A percentile compares a stretch with the other conserved stretches of the same genome.
Evolutionary conservation across 2,329 filamentous ascomycete genomes (phyloP).

Genomic region (Plenodomus lindquistii): DNA sequence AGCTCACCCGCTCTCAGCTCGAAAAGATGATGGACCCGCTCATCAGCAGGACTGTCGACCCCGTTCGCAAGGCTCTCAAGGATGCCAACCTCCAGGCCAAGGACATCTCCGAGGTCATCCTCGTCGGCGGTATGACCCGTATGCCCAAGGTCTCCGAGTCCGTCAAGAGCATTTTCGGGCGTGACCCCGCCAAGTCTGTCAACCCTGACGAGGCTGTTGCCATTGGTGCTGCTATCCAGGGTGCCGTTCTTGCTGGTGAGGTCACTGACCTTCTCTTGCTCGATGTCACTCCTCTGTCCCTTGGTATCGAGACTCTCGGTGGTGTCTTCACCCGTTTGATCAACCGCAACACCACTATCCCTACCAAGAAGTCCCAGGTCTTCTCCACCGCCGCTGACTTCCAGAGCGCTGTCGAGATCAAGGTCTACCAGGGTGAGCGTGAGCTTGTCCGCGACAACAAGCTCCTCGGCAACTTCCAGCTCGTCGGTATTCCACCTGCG

Average conservation of each 20-base stretch:
- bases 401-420: constrained; percentile 98
- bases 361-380: constrained; percentile 99
- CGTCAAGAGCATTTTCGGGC: constrained; percentile 97
- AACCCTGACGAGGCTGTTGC: constrained; percentile 99
- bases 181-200: constrained; percentile 99
- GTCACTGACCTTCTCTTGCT: constrained; percentile 98
- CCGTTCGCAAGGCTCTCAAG: constrained; percentile 90
- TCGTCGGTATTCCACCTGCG: constrained; percentile 93
- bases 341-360: constrained; percentile 98
- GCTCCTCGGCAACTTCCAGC: constrained; percentile 97
- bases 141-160: constrained; percentile 98
- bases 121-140: constrained; percentile 97
- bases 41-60: constrained; percentile 87
- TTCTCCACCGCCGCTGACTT: constrained; percentile 99
- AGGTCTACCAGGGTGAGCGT: constrained; percentile 99
- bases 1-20: constrained; percentile 89
- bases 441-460: constrained; percentile 99
- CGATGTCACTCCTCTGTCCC: constrained; percentile 90
- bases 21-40: constrained; percentile 91
- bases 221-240: constrained; percentile 97
- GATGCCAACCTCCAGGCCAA: constrained; percentile 98
- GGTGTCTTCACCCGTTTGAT: constrained; percentile 99
- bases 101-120: constrained; percentile 95
- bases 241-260: constrained; percentile 94
- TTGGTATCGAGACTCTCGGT: constrained; percentile 99